Conservation (phyloP, 345 rosid species). For the Diplotaxis tenuifolia region DNA sequence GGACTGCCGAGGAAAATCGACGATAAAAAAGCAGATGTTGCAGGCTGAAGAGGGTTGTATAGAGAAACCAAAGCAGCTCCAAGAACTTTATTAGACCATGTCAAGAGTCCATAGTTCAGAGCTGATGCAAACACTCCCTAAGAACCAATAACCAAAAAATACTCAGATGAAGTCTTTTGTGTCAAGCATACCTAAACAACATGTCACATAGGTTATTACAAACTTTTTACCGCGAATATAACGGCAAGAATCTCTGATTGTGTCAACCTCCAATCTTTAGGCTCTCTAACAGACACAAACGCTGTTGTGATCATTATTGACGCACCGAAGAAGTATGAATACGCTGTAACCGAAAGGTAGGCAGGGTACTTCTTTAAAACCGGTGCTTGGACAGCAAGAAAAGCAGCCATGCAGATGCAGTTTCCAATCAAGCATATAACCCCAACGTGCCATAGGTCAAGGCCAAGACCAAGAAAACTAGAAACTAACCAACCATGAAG, state of each 20-base stretch:
- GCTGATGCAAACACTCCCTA: constrained; percentile 93
- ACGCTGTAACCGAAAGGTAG: constrained; percentile 71
- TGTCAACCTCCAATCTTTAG: constrained; percentile 78
- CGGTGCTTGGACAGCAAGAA: constrained; percentile 84
- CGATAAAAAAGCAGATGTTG: constrained; percentile 74
- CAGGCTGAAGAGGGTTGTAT: constrained; percentile 95
- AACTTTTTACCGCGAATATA: constrained; percentile 68
- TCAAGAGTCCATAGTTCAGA: constrained; percentile 78
- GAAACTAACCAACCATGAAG: constrained; percentile 67
- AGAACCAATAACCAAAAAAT: neutral
- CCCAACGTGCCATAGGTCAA: constrained; percentile 84
- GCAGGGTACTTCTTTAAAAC: constrained; percentile 77
- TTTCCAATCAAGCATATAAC: constrained; percentile 89
- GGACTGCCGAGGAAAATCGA: constrained; percentile 83
- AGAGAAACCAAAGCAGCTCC: constrained; percentile 95
- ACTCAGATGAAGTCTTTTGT: neutral
- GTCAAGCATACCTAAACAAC: neutral
- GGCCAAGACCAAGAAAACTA: constrained; percentile 54
- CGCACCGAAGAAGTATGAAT: constrained; percentile 80
- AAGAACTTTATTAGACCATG: constrained; percentile 93
- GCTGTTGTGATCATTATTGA: constrained; percentile 62
- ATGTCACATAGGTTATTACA: neutral
- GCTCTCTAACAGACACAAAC: constrained; percentile 50
- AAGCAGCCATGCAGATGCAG: constrained; percentile 95
- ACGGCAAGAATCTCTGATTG: constrained; percentile 75